Percentiles rank a stretch among this genome's conserved stretches.
Evolutionary conservation across 2,329 filamentous ascomycete genomes (phyloP).

Genomic region (Talaromyces sp.): DNA sequence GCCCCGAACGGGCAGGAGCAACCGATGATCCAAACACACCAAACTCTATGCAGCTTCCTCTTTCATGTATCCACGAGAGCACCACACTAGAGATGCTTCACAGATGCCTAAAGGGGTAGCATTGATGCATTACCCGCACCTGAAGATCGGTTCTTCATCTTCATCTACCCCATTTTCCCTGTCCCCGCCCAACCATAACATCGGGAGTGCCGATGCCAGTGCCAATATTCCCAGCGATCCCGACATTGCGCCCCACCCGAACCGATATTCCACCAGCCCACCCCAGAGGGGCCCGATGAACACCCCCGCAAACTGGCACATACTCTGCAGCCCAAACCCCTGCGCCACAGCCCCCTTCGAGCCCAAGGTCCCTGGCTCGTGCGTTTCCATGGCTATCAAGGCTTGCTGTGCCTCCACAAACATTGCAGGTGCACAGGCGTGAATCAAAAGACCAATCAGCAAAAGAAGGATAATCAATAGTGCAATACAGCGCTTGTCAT

Average conservation of each 20-base stretch:
- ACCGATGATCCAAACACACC: conserved; percentile 6
- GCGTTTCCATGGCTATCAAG: conserved; percentile 59
- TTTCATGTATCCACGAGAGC: conserved; percentile 2
- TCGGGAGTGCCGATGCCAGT: conserved; percentile 30
- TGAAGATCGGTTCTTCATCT: conserved; percentile 6
- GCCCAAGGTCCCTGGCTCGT: conserved; percentile 68
- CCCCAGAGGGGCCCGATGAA: conserved; percentile 62
- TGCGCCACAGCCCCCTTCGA: conserved; percentile 60
- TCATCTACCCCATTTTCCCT: conserved; percentile 2
- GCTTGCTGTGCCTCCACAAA: conserved; percentile 70
- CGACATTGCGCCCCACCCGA: conserved; percentile 37
- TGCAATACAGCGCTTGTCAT: conserved; percentile 63
- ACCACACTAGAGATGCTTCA: background rate
- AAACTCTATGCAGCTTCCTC: conserved; percentile 12
- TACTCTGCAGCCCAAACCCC: conserved; percentile 66
- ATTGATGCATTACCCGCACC: background rate
- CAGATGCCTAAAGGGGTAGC: background rate
- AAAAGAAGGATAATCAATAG: conserved; percentile 66
- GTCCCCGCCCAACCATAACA: conserved; percentile 23
- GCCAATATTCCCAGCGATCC: conserved; percentile 32
- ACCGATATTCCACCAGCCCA: conserved; percentile 45
- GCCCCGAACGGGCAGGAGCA: conserved; percentile 11
- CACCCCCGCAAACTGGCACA: conserved; percentile 63
- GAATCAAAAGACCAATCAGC: conserved; percentile 61
- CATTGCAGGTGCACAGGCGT: conserved; percentile 63